Conservation (phyloP, 2,329 filamentous ascomycete genomes). For the Alternaria sp. region DNA sequence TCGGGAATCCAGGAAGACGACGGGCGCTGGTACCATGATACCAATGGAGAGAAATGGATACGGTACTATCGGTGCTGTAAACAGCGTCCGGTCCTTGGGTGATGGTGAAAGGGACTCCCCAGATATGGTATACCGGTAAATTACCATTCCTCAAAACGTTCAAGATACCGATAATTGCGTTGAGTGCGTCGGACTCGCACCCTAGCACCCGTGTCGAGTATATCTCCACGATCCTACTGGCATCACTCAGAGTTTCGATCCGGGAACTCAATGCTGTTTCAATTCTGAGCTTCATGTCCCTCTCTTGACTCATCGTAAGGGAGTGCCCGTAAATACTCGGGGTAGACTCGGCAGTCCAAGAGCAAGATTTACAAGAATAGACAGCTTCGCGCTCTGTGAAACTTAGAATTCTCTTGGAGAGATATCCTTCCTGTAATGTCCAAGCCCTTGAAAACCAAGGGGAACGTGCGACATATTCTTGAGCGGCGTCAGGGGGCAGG, state of each 20-base stretch:
- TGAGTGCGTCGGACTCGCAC: background rate
- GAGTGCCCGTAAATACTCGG: too few species aligned
- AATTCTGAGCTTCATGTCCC: too few species aligned
- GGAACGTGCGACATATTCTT: too few species aligned
- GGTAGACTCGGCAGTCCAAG: too few species aligned
- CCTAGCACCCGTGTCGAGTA: background rate
- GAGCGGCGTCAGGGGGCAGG: accelerated
- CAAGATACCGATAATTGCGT: background rate
- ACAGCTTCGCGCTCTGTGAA: background rate
- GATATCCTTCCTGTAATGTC: background rate
- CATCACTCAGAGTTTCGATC: too few species aligned
- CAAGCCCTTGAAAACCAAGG: background rate
- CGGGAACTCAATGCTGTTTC: background rate
- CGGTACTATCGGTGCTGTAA: background rate
- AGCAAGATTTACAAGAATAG: background rate
- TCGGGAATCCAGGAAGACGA: background rate
- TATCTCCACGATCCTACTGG: accelerated
- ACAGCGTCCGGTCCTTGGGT: too few species aligned
- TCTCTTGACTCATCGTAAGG: too few species aligned
- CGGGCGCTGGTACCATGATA: too few species aligned
- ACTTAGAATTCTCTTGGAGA: background rate
- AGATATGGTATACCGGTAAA: background rate
- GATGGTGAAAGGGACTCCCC: background rate
- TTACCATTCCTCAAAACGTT: background rate
- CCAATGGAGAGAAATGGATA: background rate